These are phyloP conservation scores for Aspergillus homomorphus DNA, from an alignment of 495 filamentous ascomycete species.

Conservation along the genomic window DNA sequence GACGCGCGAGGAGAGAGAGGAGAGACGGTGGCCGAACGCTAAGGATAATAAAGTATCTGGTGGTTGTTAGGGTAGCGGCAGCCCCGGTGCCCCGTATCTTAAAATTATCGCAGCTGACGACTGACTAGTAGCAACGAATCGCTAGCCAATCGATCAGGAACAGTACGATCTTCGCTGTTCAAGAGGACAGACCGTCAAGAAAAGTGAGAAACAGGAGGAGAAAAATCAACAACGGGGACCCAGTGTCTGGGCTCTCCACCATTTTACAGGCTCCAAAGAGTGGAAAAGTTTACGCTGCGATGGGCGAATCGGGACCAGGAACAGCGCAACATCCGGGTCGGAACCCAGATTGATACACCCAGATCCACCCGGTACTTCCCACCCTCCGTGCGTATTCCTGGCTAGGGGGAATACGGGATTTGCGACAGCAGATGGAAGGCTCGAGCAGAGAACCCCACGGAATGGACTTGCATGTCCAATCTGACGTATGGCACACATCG, in stretches of 20 bases:
- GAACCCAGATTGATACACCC: conserved; percentile 1
- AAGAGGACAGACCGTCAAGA: conserved; percentile 7
- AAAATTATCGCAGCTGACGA: neutral
- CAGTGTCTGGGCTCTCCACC: conserved; percentile 12
- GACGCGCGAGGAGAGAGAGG: neutral
- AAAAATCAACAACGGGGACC: neutral
- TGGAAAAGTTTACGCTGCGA: neutral
- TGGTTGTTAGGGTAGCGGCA: neutral
- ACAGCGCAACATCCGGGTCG: conserved; percentile 9
- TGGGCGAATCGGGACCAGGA: conserved; percentile 17
- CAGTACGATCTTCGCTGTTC: neutral
- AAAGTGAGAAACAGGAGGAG: conserved; percentile 5
- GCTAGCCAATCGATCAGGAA: neutral
- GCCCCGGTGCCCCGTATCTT: neutral
- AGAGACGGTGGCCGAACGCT: neutral
- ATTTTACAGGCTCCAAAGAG: conserved; percentile 8
- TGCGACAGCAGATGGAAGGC: neutral
- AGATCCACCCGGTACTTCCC: conserved; percentile 7
- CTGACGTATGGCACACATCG: neutral
- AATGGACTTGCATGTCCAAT: neutral
- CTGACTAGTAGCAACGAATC: neutral
- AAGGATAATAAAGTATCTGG: neutral
- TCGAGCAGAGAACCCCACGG: neutral
- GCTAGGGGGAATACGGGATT: neutral
- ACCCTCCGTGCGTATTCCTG: conserved; percentile 7